Conservation (phyloP, 805 yeast genomes). For the Myxozyma neotropica region DNA sequence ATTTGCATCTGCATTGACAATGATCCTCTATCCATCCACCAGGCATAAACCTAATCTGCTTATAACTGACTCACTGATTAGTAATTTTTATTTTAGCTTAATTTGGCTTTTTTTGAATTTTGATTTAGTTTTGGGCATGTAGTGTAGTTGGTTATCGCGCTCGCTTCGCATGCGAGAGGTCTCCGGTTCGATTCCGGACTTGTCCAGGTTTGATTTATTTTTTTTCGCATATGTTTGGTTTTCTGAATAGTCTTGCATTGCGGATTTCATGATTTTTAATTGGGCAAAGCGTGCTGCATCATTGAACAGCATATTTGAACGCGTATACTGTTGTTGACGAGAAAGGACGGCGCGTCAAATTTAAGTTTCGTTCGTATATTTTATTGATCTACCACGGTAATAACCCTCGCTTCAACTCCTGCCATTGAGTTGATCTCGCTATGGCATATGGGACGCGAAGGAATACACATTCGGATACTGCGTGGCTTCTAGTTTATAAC, state of each 20-base stretch:
- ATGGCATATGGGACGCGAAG: slow-evolving; percentile 9
- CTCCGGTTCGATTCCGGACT: slow-evolving; percentile 38
- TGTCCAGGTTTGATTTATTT: slow-evolving; percentile 33
- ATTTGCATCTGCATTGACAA: no score
- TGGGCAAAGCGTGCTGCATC: no score
- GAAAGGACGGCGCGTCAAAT: slow-evolving; percentile 11
- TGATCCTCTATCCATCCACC: no score
- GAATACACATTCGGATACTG: not conserved
- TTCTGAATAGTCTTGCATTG: no score
- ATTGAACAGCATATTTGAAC: no score
- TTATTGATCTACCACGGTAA: no score
- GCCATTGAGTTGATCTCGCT: not conserved
- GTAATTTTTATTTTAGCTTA: no score
- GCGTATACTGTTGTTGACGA: no score
- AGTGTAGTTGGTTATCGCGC: slow-evolving; percentile 38
- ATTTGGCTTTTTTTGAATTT: not conserved
- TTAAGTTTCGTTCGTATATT: not conserved
- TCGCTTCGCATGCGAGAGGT: slow-evolving; percentile 38
- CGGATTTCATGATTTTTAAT: no score
- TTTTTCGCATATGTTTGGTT: not conserved
- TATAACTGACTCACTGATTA: no score
- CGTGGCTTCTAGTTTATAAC: not conserved
- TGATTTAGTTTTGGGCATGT: slow-evolving; percentile 27
- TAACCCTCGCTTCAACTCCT: not conserved
- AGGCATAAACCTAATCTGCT: no score